Evolutionary conservation across 2,329 filamentous ascomycete species (phyloP).

Genomic region (Diaporthe capsici): DNA sequence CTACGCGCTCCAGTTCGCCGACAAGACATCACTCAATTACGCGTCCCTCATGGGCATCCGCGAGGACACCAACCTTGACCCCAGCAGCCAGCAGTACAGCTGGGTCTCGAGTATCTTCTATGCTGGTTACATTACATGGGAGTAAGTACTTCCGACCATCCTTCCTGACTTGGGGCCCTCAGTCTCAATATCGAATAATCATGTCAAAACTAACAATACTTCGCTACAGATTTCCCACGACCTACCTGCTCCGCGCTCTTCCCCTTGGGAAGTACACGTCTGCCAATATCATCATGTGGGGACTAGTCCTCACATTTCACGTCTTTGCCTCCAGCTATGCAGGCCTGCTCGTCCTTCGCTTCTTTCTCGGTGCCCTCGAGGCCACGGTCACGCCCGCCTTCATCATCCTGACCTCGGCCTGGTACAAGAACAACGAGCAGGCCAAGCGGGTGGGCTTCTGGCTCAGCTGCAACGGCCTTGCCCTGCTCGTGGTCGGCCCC

Average conservation of each 20-base stretch:
- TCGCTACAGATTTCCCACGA: constrained; percentile 46
- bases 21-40: constrained; percentile 70
- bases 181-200: neutral
- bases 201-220: neutral
- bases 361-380: constrained; percentile 47
- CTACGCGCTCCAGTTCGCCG: constrained; percentile 73
- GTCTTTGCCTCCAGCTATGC: constrained; percentile 44
- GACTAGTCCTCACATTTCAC: constrained; percentile 48
- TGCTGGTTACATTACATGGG: constrained; percentile 44
- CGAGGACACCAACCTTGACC: constrained; percentile 40
- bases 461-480: constrained; percentile 29
- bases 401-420: constrained; percentile 47
- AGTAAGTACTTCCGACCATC: constrained; percentile 36
- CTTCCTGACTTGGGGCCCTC: neutral
- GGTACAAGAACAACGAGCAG: constrained; percentile 46
- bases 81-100: constrained; percentile 42
- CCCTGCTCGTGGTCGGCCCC: constrained; percentile 31
- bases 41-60: constrained; percentile 55
- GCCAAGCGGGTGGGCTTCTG: constrained; percentile 31
- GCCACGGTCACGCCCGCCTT: constrained; percentile 47
- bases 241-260: constrained; percentile 50
- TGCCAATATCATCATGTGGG: constrained; percentile 57
- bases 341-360: constrained; percentile 45
- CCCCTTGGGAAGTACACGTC: constrained; percentile 54
- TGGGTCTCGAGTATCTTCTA: constrained; percentile 46